Conservation (phyloP, 2,329 filamentous ascomycete genomes). For the Coniochaeta sp. region DNA sequence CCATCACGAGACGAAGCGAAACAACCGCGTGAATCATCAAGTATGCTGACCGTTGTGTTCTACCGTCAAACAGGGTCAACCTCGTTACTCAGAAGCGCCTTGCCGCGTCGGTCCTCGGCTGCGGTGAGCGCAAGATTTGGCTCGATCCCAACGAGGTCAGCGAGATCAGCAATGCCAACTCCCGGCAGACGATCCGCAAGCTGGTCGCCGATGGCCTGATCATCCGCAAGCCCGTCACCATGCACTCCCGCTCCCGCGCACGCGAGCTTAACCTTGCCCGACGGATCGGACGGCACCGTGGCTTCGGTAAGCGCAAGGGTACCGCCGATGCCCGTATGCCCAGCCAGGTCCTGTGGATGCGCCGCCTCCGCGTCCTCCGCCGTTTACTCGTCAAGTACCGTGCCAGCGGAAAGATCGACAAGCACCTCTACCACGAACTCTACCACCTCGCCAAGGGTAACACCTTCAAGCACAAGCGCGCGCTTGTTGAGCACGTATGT, state of each 20-base stretch:
- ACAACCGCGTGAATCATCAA: neutral
- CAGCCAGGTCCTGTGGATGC: conserved; percentile 99
- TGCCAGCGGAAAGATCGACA: conserved; percentile 99
- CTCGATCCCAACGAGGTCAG: conserved; percentile 98
- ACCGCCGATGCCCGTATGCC: conserved; percentile 99
- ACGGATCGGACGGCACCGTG: conserved; percentile 94
- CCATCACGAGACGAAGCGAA: neutral
- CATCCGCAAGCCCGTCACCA: conserved; percentile 99
- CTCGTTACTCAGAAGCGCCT: conserved; percentile 99
- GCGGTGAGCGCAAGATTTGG: conserved; percentile 99
- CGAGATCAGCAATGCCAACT: conserved; percentile 99
- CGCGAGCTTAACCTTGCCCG: conserved; percentile 91
- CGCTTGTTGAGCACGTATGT: conserved; percentile 99
- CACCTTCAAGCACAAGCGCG: conserved; percentile 99
- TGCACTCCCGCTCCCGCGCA: conserved; percentile 97
- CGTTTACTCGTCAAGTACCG: conserved; percentile 99
- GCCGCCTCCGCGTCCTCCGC: conserved; percentile 97
- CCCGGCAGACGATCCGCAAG: conserved; percentile 99
- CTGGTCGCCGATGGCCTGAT: conserved; percentile 99
- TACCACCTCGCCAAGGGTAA: conserved; percentile 99
- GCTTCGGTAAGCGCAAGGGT: conserved; percentile 99
- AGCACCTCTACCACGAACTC: conserved; percentile 99
- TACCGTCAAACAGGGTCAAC: conserved; percentile 71
- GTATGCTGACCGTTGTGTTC: conserved; percentile 13
- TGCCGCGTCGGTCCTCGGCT: conserved; percentile 95